phyloP scores from a whole-genome alignment of 164 flowering plant species.

The Stephania yunnanensis region DNA sequence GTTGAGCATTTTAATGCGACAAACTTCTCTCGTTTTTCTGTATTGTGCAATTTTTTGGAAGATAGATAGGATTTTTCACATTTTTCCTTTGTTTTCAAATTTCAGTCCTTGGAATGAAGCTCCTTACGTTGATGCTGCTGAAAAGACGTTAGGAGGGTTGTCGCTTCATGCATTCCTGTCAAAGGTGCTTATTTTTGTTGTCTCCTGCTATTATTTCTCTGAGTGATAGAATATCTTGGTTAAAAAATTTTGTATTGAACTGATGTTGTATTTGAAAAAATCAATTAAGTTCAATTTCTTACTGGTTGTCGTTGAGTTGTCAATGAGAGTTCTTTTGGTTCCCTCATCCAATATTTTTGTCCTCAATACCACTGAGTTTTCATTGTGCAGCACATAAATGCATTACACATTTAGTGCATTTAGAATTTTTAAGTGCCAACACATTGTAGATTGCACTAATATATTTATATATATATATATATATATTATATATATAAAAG shows the following conservation, averaged over 20 bases:
- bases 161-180: constrained; percentile 84
- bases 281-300: background rate
- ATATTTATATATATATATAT: background rate
- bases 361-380: background rate
- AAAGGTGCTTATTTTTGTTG: constrained; percentile 36
- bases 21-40: background rate
- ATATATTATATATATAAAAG: too few species aligned
- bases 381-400: background rate
- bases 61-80: background rate
- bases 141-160: constrained; percentile 68
- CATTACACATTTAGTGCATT: background rate
- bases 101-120: constrained; percentile 82
- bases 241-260: background rate
- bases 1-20: background rate
- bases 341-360: background rate
- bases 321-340: background rate
- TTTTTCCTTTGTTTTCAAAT: background rate
- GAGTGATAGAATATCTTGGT: background rate
- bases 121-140: constrained; percentile 73
- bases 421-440: background rate
- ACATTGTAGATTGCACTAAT: background rate
- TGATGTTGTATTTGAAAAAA: background rate
- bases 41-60: background rate
- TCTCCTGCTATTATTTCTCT: background rate
- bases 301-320: background rate